Conservation (phyloP, 345 rosid species). For the Lenwebbia sp. region DNA sequence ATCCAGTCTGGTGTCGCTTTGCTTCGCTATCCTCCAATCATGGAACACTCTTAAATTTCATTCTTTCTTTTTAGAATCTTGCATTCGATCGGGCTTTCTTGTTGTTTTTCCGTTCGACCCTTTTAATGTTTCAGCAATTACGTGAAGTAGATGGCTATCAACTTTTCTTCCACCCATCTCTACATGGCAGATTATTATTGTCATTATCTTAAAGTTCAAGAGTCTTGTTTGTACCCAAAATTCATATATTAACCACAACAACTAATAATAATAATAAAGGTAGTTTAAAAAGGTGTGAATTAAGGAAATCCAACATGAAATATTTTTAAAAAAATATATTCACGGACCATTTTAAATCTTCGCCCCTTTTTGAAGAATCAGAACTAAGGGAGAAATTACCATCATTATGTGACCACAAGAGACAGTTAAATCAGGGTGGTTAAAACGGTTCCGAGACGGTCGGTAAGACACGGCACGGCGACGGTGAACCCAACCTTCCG, state of each 20-base stretch:
- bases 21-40: background rate
- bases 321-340: background rate
- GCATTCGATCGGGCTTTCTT: background rate
- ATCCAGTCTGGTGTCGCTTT: no score
- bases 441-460: background rate
- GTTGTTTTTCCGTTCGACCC: background rate
- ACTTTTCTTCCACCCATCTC: background rate
- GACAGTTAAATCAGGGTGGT: background rate
- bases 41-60: background rate
- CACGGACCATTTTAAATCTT: background rate
- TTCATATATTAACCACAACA: background rate
- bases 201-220: background rate
- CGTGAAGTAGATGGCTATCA: background rate
- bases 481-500: background rate
- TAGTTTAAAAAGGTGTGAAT: no score
- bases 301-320: no score
- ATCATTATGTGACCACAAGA: background rate
- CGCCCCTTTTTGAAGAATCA: no score
- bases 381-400: background rate
- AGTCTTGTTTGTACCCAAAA: background rate
- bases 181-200: background rate
- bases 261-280: background rate
- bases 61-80: background rate
- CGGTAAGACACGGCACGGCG: background rate
- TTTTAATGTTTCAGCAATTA: background rate